Percentiles rank a stretch among this genome's conserved stretches.
These are phyloP conservation scores for Pleomassaria siparia DNA, from an alignment of 2,329 filamentous ascomycete genomes.

Conservation along the genomic window DNA sequence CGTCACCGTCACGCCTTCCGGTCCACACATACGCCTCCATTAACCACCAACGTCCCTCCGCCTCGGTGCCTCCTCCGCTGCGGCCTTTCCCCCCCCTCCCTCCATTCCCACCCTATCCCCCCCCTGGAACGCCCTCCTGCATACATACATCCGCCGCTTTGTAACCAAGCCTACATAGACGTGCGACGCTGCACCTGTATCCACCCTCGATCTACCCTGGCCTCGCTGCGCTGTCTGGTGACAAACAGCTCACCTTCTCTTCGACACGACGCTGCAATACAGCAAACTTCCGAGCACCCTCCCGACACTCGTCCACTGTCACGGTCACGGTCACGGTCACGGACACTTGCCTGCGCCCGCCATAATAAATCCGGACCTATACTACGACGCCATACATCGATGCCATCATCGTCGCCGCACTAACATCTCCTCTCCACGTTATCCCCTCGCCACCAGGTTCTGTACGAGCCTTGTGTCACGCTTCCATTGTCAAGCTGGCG, in stretches of 20 bases:
- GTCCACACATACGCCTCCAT: conserved; percentile 8
- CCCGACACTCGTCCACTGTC: conserved; percentile 8
- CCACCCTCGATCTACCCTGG: conserved; percentile 2
- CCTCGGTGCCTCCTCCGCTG: conserved; percentile 9
- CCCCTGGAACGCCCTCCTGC: conserved; percentile 7
- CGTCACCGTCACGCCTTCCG: conserved; percentile 11
- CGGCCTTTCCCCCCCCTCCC: conserved; percentile 8
- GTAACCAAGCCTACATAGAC: conserved; percentile 11
- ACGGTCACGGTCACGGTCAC: too few relatives aligned
- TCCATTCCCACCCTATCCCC: too few relatives aligned
- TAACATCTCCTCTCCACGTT: conserved; percentile 21
- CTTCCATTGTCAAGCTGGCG: conserved; percentile 40
- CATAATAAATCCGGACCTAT: background rate
- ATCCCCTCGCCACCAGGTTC: conserved; percentile 33
- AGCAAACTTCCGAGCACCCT: conserved; percentile 19
- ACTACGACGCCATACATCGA: conserved; percentile 24
- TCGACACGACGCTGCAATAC: conserved; percentile 33
- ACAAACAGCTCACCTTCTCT: conserved; percentile 21
- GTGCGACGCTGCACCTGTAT: conserved; percentile 9
- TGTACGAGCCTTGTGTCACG: conserved; percentile 35
- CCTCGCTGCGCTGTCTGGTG: conserved; percentile 8
- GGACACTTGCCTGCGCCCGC: conserved; percentile 1
- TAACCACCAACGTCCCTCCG: conserved; percentile 10
- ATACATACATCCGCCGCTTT: conserved; percentile 11
- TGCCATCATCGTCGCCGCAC: conserved; percentile 26